A percentile compares a stretch with the other conserved stretches of the same genome.
phyloP scores from a whole-genome alignment of 2,329 filamentous ascomycete species.

The Botrytis byssoidea region DNA sequence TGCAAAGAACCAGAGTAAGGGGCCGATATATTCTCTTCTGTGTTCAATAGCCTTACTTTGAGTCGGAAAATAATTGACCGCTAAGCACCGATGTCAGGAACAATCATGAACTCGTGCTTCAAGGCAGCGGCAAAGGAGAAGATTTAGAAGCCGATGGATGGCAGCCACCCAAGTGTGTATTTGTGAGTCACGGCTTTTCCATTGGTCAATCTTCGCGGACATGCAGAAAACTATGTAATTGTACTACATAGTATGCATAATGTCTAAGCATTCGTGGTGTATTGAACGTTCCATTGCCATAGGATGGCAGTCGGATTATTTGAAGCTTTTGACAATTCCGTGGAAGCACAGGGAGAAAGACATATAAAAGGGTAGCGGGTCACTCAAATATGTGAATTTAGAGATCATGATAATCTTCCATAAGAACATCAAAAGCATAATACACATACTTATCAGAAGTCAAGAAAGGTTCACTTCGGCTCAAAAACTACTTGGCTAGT shows the following conservation, averaged over 20 bases:
- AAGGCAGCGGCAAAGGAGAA: neutral
- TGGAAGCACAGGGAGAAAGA: neutral
- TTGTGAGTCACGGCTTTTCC: neutral
- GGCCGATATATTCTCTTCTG: neutral
- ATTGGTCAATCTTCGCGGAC: neutral
- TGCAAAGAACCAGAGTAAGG: neutral
- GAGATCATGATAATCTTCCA: neutral
- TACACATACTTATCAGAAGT: neutral
- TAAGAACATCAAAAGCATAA: neutral
- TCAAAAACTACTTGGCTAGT: neutral
- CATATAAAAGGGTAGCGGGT: neutral
- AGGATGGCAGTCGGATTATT: neutral
- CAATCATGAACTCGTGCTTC: neutral
- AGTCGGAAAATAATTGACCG: neutral
- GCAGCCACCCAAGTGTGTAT: neutral
- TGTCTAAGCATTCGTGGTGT: neutral
- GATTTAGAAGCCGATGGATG: neutral
- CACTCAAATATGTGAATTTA: neutral
- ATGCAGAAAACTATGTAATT: neutral
- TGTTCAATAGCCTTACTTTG: neutral
- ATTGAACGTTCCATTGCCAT: neutral
- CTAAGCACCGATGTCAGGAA: conserved; percentile 2
- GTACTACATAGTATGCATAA: neutral
- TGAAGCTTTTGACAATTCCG: conserved; percentile 11
- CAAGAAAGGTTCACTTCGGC: neutral